phyloP scores from a whole-genome alignment of 345 rosid genomes.

The Luvunga scandens region DNA sequence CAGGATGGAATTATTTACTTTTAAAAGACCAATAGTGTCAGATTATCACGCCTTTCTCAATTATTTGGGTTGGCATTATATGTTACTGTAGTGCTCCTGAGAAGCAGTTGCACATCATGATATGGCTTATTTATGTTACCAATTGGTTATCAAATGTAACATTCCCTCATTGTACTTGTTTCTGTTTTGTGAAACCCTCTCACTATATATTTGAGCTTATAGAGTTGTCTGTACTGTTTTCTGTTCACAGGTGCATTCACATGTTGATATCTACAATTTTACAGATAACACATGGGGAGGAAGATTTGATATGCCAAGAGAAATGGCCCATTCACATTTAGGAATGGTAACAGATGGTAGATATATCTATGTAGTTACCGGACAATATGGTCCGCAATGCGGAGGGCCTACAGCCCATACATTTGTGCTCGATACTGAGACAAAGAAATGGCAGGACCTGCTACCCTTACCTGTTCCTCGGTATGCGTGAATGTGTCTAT shows the following conservation, averaged over 20 bases:
- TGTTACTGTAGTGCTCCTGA: neutral
- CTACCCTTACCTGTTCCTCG: slow-evolving; percentile 82
- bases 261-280: slow-evolving; percentile 86
- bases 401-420: slow-evolving; percentile 84
- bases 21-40: neutral
- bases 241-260: slow-evolving; percentile 75
- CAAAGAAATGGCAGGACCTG: slow-evolving; percentile 74
- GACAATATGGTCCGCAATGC: slow-evolving; percentile 96
- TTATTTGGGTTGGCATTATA: neutral
- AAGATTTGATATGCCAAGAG: slow-evolving; percentile 94
- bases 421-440: slow-evolving; percentile 81
- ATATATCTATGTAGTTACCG: slow-evolving; percentile 74
- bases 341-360: slow-evolving; percentile 97
- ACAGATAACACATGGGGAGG: slow-evolving; percentile 81
- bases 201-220: slow-evolving; percentile 5
- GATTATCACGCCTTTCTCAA: neutral
- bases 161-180: neutral
- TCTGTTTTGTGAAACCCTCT: neutral
- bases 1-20: neutral
- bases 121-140: neutral
- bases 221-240: slow-evolving; percentile 2
- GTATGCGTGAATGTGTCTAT: slow-evolving; percentile 36
- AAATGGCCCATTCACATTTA: slow-evolving; percentile 99
- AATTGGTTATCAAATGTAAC: neutral
- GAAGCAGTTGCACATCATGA: neutral